Evolutionary conservation across 176 grass and related monocot genomes (phyloP).

Genomic region (Carex pumila): DNA sequence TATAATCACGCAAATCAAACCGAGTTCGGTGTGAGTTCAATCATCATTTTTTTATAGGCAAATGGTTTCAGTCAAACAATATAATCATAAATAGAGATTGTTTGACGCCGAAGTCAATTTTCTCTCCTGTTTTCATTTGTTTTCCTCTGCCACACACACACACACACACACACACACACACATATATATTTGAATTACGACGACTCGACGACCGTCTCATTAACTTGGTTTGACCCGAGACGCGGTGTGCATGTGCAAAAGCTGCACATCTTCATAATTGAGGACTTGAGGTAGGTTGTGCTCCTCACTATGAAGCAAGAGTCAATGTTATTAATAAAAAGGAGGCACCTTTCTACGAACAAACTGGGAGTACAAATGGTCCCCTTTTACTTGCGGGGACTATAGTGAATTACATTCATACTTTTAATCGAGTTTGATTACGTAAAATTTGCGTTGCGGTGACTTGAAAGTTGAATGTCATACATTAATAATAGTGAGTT

Average conservation of each 20-base stretch:
- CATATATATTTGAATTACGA: not conserved
- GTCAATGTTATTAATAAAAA: not conserved
- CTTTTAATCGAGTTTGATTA: not conserved
- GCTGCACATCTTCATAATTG: not conserved
- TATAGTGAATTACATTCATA: not conserved
- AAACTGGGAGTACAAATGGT: not conserved
- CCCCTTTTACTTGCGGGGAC: not conserved
- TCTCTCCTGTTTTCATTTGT: not conserved
- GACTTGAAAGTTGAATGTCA: too few relatives aligned
- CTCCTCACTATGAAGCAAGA: not conserved
- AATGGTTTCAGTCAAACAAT: not conserved
- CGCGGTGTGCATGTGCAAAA: constrained; percentile 14
- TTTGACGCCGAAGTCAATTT: not conserved
- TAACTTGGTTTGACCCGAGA: not conserved
- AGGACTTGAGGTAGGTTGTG: not conserved
- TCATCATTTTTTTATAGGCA: not conserved
- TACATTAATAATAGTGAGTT: too few relatives aligned
- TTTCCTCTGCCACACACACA: not conserved
- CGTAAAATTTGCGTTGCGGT: too few relatives aligned
- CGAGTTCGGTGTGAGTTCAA: not conserved
- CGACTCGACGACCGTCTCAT: not conserved
- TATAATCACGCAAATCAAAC: not conserved
- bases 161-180: too few relatives aligned
- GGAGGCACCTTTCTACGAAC: not conserved
- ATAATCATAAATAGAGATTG: not conserved